Conservation (phyloP, 495 filamentous ascomycete species). For the Jackrogersella multiformis region DNA sequence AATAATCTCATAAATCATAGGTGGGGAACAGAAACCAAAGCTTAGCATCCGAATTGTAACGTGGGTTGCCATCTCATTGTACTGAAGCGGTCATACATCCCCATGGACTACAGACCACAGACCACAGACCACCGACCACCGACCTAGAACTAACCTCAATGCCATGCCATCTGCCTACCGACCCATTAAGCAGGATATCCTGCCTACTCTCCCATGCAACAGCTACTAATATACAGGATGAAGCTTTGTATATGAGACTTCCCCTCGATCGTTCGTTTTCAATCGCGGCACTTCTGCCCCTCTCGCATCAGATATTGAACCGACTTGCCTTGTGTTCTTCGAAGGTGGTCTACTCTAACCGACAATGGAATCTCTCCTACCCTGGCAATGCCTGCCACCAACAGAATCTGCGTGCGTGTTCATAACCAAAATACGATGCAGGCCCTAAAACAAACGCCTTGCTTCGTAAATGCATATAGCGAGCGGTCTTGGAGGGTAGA, state of each 20-base stretch:
- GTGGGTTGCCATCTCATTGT: constrained; percentile 7
- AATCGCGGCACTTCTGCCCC: neutral
- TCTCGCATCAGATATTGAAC: constrained; percentile 1
- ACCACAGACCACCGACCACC: neutral
- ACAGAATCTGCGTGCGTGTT: constrained; percentile 11
- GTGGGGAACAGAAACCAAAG: neutral
- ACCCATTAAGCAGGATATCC: constrained; percentile 18
- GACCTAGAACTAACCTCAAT: neutral
- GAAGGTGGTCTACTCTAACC: constrained; percentile 12
- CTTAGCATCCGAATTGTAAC: neutral
- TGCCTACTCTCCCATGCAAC: neutral
- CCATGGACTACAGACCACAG: too few relatives aligned
- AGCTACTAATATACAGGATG: constrained; percentile 37
- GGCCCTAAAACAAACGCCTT: constrained; percentile 30
- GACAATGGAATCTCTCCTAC: constrained; percentile 3
- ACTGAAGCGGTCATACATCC: constrained; percentile 9
- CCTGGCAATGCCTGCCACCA: constrained; percentile 8
- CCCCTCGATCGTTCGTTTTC: constrained; percentile 11
- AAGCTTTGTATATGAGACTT: constrained; percentile 12
- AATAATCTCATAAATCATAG: neutral
- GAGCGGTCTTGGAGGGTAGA: constrained; percentile 23
- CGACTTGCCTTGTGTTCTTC: constrained; percentile 10
- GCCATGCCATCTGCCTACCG: constrained; percentile 8
- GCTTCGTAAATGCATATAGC: constrained; percentile 40
- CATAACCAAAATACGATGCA: constrained; percentile 21